Conservation (phyloP, 1,284 basidiomycete genomes). For the Ceratobasidium sp. region DNA sequence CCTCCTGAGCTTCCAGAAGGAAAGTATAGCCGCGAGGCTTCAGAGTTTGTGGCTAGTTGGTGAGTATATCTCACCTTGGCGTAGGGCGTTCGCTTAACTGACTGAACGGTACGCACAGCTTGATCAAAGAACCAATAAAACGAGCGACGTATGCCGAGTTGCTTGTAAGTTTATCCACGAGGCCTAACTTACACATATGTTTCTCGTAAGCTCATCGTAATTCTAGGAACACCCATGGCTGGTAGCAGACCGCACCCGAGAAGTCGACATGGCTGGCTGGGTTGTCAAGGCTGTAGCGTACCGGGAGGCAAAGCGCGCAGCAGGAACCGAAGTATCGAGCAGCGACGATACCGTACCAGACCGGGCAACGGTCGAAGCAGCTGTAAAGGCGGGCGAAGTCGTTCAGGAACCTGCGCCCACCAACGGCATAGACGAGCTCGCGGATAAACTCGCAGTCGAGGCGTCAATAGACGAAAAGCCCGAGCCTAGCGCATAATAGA, state of each 20-base stretch:
- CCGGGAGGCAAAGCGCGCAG: constrained; percentile 47
- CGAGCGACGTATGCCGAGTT: constrained; percentile 88
- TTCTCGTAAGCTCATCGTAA: background rate
- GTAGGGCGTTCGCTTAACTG: constrained; percentile 57
- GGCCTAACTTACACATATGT: too few species aligned
- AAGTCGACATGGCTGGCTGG: constrained; percentile 87
- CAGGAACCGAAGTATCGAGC: constrained; percentile 20
- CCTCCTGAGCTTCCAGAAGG: constrained; percentile 80
- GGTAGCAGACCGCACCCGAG: constrained; percentile 58
- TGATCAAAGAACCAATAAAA: constrained; percentile 78
- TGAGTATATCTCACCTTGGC: constrained; percentile 50
- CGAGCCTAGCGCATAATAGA: background rate
- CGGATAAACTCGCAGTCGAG: background rate
- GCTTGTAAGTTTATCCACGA: constrained; percentile 58
- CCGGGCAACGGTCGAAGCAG: constrained; percentile 5
- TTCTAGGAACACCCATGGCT: constrained; percentile 74
- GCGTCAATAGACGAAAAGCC: constrained; percentile 1
- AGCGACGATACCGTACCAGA: constrained; percentile 16
- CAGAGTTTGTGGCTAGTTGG: constrained; percentile 59
- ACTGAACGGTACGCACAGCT: constrained; percentile 64
- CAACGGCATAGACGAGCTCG: background rate
- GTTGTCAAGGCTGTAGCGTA: constrained; percentile 67
- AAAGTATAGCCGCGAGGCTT: constrained; percentile 54
- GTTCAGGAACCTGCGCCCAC: background rate
- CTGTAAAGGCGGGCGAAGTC: constrained; percentile 21